Conservation (phyloP, 768 basidiomycete genomes). For the Lyophyllum decastes region DNA sequence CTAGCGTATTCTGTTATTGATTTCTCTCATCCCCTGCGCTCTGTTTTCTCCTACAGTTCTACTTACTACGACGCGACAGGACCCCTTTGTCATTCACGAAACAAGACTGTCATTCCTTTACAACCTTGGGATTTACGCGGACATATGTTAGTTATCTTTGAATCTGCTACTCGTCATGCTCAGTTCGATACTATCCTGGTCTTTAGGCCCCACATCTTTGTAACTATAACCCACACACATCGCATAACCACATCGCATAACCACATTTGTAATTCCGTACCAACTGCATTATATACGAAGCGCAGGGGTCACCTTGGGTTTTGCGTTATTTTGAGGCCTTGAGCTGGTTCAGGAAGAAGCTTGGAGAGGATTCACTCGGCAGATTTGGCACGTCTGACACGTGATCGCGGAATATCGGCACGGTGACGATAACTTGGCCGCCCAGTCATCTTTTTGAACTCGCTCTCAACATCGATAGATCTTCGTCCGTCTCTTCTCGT, state of each 20-base stretch:
- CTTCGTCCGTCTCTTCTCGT: neutral
- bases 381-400: neutral
- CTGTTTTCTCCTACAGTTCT: slow-evolving; percentile 1
- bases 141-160: slow-evolving; percentile 13
- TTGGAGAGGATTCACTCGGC: neutral
- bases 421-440: too few species aligned
- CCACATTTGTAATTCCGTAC: slow-evolving; percentile 27
- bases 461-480: too few species aligned
- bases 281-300: slow-evolving; percentile 39
- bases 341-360: neutral
- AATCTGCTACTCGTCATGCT: slow-evolving; percentile 13
- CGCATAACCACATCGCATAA: slow-evolving; percentile 20
- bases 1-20: neutral
- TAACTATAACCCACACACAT: too few species aligned
- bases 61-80: slow-evolving; percentile 31
- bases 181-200: slow-evolving; percentile 14
- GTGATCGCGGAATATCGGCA: neutral
- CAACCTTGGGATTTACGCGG: slow-evolving; percentile 20
- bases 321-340: neutral
- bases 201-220: slow-evolving; percentile 23
- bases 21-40: neutral
- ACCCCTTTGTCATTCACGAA: slow-evolving; percentile 52
- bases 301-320: slow-evolving; percentile 22
- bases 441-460: too few species aligned
- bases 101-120: slow-evolving; percentile 44